Conservation (phyloP, 345 rosid genomes). For the Aquilaria malaccensis region DNA sequence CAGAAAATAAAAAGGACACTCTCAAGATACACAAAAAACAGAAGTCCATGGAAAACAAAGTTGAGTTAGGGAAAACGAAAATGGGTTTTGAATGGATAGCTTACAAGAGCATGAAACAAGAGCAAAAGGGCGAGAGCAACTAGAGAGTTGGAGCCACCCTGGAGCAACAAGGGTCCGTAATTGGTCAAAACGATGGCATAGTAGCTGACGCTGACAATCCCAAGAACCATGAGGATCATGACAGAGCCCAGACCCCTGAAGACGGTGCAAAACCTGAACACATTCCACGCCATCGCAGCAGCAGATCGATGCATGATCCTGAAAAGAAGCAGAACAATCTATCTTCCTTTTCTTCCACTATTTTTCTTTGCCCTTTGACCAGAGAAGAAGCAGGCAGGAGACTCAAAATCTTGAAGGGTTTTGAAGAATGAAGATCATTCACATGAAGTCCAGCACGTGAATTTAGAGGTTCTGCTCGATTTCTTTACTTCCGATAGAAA, state of each 20-base stretch:
- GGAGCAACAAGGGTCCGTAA: slow-evolving; percentile 50
- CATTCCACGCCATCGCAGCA: slow-evolving; percentile 76
- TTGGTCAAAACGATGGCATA: slow-evolving; percentile 70
- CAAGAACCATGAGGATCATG: slow-evolving; percentile 71
- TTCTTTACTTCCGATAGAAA: too few species aligned
- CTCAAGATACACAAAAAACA: neutral
- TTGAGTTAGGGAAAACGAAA: neutral
- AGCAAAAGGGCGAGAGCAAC: slow-evolving; percentile 22
- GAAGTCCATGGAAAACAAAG: slow-evolving; percentile 8
- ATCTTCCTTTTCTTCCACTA: too few species aligned
- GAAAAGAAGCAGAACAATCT: too few species aligned
- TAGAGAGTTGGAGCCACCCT: slow-evolving; percentile 46
- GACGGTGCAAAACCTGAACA: slow-evolving; percentile 72
- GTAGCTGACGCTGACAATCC: slow-evolving; percentile 71
- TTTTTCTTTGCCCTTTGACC: too few species aligned
- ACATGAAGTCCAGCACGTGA: too few species aligned
- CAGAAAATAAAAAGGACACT: neutral
- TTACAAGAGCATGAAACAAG: too few species aligned
- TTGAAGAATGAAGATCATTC: too few species aligned
- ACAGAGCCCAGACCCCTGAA: slow-evolving; percentile 67
- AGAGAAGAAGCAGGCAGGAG: too few species aligned
- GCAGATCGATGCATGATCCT: slow-evolving; percentile 70
- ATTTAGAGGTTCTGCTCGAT: too few species aligned
- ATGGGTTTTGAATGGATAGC: neutral
- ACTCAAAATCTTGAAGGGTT: too few species aligned